Base-by-base conservation (phyloP, 2,329 filamentous ascomycete genomes). In the Calcarisporium arbuscula region DNA sequence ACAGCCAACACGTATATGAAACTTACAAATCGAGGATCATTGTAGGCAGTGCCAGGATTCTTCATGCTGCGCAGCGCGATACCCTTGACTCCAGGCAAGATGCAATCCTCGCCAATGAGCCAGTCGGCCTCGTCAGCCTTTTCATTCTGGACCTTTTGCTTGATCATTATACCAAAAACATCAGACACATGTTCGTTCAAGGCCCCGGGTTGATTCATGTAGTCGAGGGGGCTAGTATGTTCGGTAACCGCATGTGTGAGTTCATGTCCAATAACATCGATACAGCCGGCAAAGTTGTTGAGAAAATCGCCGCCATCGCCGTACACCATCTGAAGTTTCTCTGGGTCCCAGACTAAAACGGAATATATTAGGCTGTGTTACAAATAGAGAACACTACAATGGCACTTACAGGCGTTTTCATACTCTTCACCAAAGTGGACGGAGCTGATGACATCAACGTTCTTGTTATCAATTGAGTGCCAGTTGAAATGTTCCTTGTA, bases 191-290 rank as follows among this genome's bases (percentile, higher is more conserved):
- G 68, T 51, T 77, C 73, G 39, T 77, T 77, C 25, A 77, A 56
- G 11, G 72, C 72, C 14, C 73, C 73, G 11, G 66, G 54, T 48
- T 77, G 67, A 23, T 59, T 64, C n/a, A 52, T 44, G 46, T 77
- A 77, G 32, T 65, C 54, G 8, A 77, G 61, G 2, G 64, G 62
- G 9, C 62, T 63, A 4, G 66, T 69, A 47, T 70, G 57, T 43
- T 74, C 63, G 1, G 65, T 71, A 15, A 77, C 60, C 19, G 68
- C 72, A 45, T 77, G 73, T 23, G 70, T 74, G 15, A 76, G 54
- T 44, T 77, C 73, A 42, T 76, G 72, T 4, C 68, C 72, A 36
- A 77, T 74, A 34, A 77, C 70, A 42, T 77, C 73, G 19, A 74
- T 54, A 36, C 60, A 66, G 19, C 61, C 61, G 3, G 68, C 67